Evolutionary conservation across 257 asterid genomes (phyloP), one percentile per base, ranked within the genome.

Genomic region (Anisodus acutangulus): DNA sequence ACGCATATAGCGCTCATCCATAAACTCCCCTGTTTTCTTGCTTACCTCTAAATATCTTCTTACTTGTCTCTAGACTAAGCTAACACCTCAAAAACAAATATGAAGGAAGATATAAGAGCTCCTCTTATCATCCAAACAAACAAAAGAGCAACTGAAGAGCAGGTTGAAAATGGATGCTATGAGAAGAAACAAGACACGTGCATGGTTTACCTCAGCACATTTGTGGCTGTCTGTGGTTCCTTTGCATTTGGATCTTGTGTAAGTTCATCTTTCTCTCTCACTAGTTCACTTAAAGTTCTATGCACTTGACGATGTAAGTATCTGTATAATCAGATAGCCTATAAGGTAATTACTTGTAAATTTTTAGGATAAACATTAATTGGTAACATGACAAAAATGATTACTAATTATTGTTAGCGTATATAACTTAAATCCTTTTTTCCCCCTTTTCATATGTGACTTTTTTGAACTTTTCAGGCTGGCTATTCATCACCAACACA

Each of bases 401-500:
- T 8, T 4, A 43, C 1, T 69, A 26, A 70, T 71, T 72, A 4
- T 22, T 74, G 6, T 47, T 19, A 11, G n/a, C 0, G 60, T 74
- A 5, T 45, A 63, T 47, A 81, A 31, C 62, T 43, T 66, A 49
- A 31, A 64, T 51, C 35, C 11, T 66, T 82, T 68, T 63, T 64
- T 43, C 17, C 9, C 54, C 49, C n/a, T 82, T 60, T 17, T 6
- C 16, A 43, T 35, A 71, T 35, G 59, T 78, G 57, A 31, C 0
- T 83, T 63, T 70, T 22, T 15, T 3, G 41, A 78, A 17, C 8
- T 79, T 87, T 80, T 79, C 93, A 97, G 99, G 97, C 92, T 22
- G 99, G 99, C 26, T 97, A 92, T 80, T 97, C 99, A 49, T 97
- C 99, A 8, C 99, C 99, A 9, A 95, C 97, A 5, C 98, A 97